phyloP scores from a whole-genome alignment of 2,329 filamentous ascomycete species.

The Cordyceps fumosorosea region DNA sequence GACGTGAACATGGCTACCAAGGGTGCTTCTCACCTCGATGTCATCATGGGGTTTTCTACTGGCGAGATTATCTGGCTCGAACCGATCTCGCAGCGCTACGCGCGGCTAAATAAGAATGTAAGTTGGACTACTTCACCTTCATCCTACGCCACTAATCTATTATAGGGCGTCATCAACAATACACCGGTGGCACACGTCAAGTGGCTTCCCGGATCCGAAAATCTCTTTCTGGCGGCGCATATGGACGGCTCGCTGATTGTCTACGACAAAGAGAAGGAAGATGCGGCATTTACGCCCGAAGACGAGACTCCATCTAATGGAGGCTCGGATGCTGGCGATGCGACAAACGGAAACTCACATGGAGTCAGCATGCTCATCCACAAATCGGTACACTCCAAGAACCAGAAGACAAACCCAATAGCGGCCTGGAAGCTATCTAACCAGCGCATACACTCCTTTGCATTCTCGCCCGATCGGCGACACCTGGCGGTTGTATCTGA shows the following conservation, averaged over 20 bases:
- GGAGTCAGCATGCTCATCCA: slow-evolving; percentile 59
- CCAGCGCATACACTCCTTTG: slow-evolving; percentile 82
- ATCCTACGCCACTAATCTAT: slow-evolving; percentile 5
- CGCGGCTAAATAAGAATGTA: slow-evolving; percentile 91
- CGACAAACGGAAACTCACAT: slow-evolving; percentile 27
- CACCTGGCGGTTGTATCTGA: slow-evolving; percentile 88
- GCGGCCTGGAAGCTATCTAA: slow-evolving; percentile 90
- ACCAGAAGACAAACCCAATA: slow-evolving; percentile 89
- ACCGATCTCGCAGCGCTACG: slow-evolving; percentile 91
- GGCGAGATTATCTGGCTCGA: slow-evolving; percentile 99
- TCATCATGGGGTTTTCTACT: slow-evolving; percentile 93
- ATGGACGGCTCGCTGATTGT: slow-evolving; percentile 87
- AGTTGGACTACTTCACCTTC: slow-evolving; percentile 19
- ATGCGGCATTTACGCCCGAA: slow-evolving; percentile 70
- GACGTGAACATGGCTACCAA: slow-evolving; percentile 85
- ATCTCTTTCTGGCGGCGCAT: slow-evolving; percentile 84
- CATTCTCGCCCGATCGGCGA: slow-evolving; percentile 83
- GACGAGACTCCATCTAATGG: slow-evolving; percentile 35
- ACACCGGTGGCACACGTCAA: slow-evolving; percentile 80
- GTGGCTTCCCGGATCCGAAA: slow-evolving; percentile 94
- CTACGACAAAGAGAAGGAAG: slow-evolving; percentile 96
- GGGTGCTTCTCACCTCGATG: slow-evolving; percentile 70
- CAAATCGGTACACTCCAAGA: slow-evolving; percentile 90
- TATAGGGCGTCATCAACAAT: slow-evolving; percentile 76
- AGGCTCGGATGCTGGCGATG: slow-evolving; percentile 54